Conservation (phyloP, 2,329 filamentous ascomycete genomes). For the Sclerotinia minor region DNA sequence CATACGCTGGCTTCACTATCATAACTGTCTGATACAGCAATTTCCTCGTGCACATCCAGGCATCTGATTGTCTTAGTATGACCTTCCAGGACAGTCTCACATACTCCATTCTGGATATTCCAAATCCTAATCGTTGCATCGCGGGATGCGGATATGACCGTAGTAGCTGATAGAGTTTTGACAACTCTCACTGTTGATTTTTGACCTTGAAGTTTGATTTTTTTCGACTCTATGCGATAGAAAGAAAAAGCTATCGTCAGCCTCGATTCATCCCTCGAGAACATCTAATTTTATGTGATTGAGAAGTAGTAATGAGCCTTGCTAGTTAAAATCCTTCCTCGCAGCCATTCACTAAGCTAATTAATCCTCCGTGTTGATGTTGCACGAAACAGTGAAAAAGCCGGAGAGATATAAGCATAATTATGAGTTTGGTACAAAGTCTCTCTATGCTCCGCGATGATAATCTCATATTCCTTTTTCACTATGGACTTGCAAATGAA, state of each 20-base stretch:
- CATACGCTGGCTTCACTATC: conserved; percentile 67
- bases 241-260: not conserved
- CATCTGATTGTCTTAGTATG: conserved; percentile 17
- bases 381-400: not conserved
- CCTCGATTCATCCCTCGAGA: not conserved
- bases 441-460: not conserved
- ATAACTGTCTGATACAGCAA: conserved; percentile 92
- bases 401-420: not conserved
- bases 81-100: conserved; percentile 19
- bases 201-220: not conserved
- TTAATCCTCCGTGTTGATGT: not conserved
- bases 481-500: not conserved
- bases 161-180: conserved; percentile 1
- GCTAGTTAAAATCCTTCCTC: not conserved
- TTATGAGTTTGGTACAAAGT: too few species aligned
- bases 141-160: conserved; percentile 24
- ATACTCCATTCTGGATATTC: conserved; percentile 24
- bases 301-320: not conserved
- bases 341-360: not conserved
- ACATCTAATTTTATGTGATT: conserved; percentile 1
- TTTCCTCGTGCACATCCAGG: conserved; percentile 50
- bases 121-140: conserved; percentile 23
- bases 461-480: not conserved
- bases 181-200: not conserved
- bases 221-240: not conserved